phyloP scores from a whole-genome alignment of 2,329 filamentous ascomycete genomes.

The Pseudogymnoascus sp. region DNA sequence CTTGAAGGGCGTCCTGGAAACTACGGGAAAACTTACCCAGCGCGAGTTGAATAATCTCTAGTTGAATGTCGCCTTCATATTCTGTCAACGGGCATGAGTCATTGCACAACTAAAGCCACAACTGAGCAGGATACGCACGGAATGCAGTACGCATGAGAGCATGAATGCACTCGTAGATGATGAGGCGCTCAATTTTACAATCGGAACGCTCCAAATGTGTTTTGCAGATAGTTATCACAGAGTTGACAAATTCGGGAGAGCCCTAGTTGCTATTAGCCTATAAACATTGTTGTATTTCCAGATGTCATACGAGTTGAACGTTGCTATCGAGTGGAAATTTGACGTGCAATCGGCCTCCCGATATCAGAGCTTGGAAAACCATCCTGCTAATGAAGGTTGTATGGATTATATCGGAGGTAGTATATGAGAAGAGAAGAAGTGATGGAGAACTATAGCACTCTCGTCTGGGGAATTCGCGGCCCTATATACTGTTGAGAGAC shows the following conservation, averaged over 20 bases:
- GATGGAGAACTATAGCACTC: not conserved
- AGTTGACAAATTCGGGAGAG: not conserved
- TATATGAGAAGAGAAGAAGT: not conserved
- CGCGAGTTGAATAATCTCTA: not conserved
- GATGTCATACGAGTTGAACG: not conserved
- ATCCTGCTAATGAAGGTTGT: not conserved
- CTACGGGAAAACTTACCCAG: not conserved
- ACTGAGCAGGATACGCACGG: not conserved
- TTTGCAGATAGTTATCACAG: not conserved
- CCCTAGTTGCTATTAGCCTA: not conserved
- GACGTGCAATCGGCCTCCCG: not conserved
- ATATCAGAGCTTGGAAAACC: not conserved
- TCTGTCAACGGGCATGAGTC: not conserved
- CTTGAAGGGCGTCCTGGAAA: not conserved
- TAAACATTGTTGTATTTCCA: not conserved
- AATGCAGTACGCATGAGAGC: not conserved
- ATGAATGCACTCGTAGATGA: not conserved
- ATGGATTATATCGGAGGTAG: not conserved
- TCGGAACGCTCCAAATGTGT: not conserved
- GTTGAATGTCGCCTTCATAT: not conserved
- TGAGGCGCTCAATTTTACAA: not conserved
- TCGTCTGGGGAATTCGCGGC: not conserved
- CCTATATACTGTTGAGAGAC: not conserved
- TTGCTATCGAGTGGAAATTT: too few relatives aligned
- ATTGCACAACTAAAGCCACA: not conserved